These are phyloP conservation scores for Solanum peruvianum DNA, from an alignment of 257 asterid genomes.

Conservation along the genomic window DNA sequence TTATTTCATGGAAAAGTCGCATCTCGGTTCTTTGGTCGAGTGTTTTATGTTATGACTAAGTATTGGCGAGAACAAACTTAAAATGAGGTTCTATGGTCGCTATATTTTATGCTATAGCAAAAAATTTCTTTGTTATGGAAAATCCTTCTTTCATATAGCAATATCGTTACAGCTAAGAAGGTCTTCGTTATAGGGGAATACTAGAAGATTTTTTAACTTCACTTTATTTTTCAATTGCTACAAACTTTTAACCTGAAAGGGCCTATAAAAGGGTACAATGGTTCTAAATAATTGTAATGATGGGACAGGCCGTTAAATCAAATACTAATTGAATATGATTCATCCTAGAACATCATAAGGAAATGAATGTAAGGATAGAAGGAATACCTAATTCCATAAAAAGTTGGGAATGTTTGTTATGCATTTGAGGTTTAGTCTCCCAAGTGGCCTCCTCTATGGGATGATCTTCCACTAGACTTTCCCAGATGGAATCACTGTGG, in stretches of 20 bases:
- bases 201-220: neutral
- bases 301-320: neutral
- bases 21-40: neutral
- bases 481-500: neutral
- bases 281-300: neutral
- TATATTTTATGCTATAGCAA: neutral
- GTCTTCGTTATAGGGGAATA: neutral
- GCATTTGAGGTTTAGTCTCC: neutral
- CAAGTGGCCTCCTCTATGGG: neutral
- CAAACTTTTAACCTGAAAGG: neutral
- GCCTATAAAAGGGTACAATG: neutral
- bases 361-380: neutral
- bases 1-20: neutral
- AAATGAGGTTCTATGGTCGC: neutral
- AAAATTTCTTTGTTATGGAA: neutral
- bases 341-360: neutral
- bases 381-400: neutral
- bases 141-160: neutral
- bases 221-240: neutral
- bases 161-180: neutral
- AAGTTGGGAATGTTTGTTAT: neutral
- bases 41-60: too few relatives aligned
- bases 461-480: neutral
- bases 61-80: neutral
- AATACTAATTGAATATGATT: neutral